Conservation (phyloP, 2,329 filamentous ascomycete genomes). For the Ophiocordyceps sinensis region DNA sequence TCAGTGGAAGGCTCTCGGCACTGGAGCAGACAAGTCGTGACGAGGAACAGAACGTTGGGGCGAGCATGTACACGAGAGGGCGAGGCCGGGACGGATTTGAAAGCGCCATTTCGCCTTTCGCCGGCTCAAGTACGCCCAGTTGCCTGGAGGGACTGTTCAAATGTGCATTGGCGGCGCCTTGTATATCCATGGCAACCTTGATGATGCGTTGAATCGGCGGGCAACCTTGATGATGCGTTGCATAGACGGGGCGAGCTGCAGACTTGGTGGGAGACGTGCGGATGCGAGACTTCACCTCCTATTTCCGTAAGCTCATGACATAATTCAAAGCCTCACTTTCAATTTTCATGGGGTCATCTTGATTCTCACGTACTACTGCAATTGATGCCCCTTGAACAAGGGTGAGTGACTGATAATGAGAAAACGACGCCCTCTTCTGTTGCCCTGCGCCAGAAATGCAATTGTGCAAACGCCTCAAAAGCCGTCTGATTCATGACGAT, state of each 20-base stretch:
- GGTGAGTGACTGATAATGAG: background rate
- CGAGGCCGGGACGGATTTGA: background rate
- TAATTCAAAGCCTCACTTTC: background rate
- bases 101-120: background rate
- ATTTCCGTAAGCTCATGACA: background rate
- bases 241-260: background rate
- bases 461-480: background rate
- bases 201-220: background rate
- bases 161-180: background rate
- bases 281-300: background rate
- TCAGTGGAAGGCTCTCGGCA: constrained; percentile 9
- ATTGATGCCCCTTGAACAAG: background rate
- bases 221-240: background rate
- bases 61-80: background rate
- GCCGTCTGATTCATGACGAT: background rate
- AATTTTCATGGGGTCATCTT: background rate
- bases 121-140: too few relatives aligned
- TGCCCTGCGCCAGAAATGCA: constrained; percentile 2
- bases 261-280: background rate
- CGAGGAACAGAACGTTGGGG: background rate
- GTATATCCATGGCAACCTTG: background rate
- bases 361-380: background rate
- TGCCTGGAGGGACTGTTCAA: too few relatives aligned
- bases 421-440: background rate
- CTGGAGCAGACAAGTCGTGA: background rate